phyloP scores from a whole-genome alignment of 177 flowering plant species.

The Vitis hybrid region DNA sequence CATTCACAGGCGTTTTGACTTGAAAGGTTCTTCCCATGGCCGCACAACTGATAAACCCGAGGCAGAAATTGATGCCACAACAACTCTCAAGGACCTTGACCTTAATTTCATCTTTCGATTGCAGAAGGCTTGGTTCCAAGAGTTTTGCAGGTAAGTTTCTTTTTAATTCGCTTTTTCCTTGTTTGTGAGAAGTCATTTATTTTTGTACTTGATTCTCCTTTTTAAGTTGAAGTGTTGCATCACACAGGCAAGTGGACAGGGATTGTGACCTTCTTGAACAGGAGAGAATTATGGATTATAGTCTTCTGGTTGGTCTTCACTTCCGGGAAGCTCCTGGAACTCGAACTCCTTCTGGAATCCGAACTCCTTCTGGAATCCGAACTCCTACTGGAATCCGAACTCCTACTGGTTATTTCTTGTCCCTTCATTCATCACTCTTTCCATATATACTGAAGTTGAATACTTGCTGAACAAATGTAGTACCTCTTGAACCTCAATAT shows the following conservation, averaged over 20 bases:
- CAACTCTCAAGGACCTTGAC: conserved; percentile 95
- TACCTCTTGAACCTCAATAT: conserved; percentile 11
- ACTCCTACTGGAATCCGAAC: conserved; percentile 36
- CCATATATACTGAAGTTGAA: neutral
- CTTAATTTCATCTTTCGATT: conserved; percentile 76
- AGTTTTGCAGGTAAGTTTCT: conserved; percentile 63
- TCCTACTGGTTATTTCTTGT: conserved; percentile 22
- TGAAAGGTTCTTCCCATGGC: conserved; percentile 96
- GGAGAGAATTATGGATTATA: conserved; percentile 97
- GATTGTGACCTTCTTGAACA: conserved; percentile 89
- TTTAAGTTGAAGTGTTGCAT: conserved; percentile 4
- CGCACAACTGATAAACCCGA: conserved; percentile 76
- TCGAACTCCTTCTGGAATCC: conserved; percentile 37
- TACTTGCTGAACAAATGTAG: conserved; percentile 3
- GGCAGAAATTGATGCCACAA: conserved; percentile 70
- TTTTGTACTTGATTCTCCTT: neutral
- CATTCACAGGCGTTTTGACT: conserved; percentile 85
- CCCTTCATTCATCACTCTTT: conserved; percentile 6
- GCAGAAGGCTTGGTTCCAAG: conserved; percentile 79
- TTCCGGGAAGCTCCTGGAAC: conserved; percentile 51
- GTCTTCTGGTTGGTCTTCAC: conserved; percentile 89
- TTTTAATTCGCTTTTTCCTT: neutral
- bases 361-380: conserved; percentile 19
- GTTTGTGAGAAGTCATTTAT: neutral
- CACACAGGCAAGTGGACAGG: conserved; percentile 78